phyloP scores from a whole-genome alignment of 2,329 filamentous ascomycete genomes.

The Teratosphaeria gauchensis region DNA sequence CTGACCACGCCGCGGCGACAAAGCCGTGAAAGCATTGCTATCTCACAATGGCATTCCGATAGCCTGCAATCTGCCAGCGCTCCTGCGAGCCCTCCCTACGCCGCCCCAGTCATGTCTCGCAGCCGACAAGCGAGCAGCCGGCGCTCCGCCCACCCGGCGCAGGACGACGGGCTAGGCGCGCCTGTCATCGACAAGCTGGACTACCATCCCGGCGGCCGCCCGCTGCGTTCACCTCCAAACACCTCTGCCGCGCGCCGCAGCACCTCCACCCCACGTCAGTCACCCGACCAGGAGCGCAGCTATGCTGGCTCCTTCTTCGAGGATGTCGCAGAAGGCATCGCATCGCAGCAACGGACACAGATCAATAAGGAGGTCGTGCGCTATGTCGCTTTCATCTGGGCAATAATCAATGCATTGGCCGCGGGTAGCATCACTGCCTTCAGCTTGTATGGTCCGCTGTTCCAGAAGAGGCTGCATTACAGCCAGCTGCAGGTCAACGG shows the following conservation, averaged over 20 bases:
- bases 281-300: slow-evolving; percentile 28
- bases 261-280: slow-evolving; percentile 10
- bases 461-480: slow-evolving; percentile 79
- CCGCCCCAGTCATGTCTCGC: not conserved
- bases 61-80: not conserved
- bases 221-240: slow-evolving; percentile 20
- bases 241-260: not conserved
- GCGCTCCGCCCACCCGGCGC: not conserved
- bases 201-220: slow-evolving; percentile 33
- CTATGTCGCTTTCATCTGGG: slow-evolving; percentile 50
- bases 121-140: not conserved
- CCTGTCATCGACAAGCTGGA: slow-evolving; percentile 42
- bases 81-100: not conserved
- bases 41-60: not conserved
- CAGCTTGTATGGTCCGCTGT: slow-evolving; percentile 84
- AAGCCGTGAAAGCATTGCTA: not conserved
- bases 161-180: slow-evolving; percentile 6
- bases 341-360: slow-evolving; percentile 45
- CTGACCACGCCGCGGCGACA: not conserved
- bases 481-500: slow-evolving; percentile 87
- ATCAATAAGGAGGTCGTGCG: slow-evolving; percentile 45
- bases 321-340: slow-evolving; percentile 51
- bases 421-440: slow-evolving; percentile 89
- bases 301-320: slow-evolving; percentile 48
- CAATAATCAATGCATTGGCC: slow-evolving; percentile 58